Conservation (phyloP, 2,329 filamentous ascomycete species). For the Leptographium flavum region DNA sequence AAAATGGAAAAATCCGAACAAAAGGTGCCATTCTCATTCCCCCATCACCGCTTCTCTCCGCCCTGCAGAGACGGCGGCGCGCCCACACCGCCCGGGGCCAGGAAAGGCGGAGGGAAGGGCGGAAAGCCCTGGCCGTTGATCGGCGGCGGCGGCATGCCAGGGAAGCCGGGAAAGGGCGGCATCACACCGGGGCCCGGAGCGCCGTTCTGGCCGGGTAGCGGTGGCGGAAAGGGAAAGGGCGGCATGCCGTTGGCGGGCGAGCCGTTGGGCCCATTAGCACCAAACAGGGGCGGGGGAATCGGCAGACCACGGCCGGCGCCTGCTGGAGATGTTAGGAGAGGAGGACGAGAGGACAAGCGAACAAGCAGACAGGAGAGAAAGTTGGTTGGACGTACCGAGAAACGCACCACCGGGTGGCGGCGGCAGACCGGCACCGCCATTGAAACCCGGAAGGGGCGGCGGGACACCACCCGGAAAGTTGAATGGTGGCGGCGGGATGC, state of each 20-base stretch:
- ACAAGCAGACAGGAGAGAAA: neutral
- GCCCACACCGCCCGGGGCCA: conserved; percentile 20
- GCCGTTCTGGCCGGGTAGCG: conserved; percentile 5
- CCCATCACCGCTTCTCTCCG: conserved; percentile 18
- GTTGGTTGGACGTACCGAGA: neutral
- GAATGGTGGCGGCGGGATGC: conserved; percentile 18
- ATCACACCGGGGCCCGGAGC: conserved; percentile 10
- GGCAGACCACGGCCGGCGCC: conserved; percentile 10
- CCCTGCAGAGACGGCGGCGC: conserved; percentile 17
- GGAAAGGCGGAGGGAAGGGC: conserved; percentile 20
- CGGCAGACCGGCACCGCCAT: conserved; percentile 11
- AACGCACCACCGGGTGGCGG: conserved; percentile 8
- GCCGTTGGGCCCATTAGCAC: conserved; percentile 10
- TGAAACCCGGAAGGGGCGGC: conserved; percentile 11
- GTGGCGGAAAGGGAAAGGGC: conserved; percentile 32
- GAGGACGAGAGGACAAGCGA: neutral
- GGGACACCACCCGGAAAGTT: conserved; percentile 19
- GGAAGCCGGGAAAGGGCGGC: conserved; percentile 16
- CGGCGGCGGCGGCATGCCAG: conserved; percentile 18
- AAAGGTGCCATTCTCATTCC: neutral
- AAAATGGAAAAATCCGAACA: neutral
- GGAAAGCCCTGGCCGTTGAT: conserved; percentile 21
- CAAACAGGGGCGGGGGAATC: conserved; percentile 32
- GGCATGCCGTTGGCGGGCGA: conserved; percentile 21
- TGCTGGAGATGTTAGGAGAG: neutral